A percentile compares a stretch with the other conserved stretches of the same genome.
Evolutionary conservation across 2,329 filamentous ascomycete genomes (phyloP).

Genomic region (Sordariomycetes sp.): DNA sequence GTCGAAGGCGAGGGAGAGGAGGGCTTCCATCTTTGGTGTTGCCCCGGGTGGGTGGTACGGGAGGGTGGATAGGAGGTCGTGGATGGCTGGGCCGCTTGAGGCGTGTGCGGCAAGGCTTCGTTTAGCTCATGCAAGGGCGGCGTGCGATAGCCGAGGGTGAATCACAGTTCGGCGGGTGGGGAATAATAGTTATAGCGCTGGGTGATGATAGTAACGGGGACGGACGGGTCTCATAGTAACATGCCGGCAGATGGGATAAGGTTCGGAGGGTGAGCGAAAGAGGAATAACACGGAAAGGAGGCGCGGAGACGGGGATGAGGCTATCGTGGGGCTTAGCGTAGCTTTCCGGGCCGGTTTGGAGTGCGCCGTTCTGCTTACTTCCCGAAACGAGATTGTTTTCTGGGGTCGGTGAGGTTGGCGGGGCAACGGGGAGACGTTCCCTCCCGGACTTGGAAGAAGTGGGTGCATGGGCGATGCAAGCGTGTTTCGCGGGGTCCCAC

Average conservation of each 20-base stretch:
- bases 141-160: too few species aligned
- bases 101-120: not conserved
- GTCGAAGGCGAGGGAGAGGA: conserved; percentile 88
- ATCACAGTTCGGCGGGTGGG: too few species aligned
- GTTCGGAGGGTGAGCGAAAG: not conserved
- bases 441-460: not conserved
- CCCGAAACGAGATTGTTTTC: not conserved
- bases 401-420: conserved; percentile 1
- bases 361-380: not conserved
- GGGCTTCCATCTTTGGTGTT: conserved; percentile 60
- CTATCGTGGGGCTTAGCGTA: not conserved
- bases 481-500: too few species aligned
- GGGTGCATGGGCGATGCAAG: not conserved
- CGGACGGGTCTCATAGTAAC: not conserved
- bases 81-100: not conserved
- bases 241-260: not conserved
- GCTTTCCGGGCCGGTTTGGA: not conserved
- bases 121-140: not conserved
- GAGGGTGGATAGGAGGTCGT: not conserved
- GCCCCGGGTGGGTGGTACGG: not conserved
- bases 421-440: not conserved
- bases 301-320: not conserved
- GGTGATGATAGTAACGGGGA: not conserved
- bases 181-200: too few species aligned
- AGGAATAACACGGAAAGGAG: not conserved